Percentiles rank a stretch among this genome's conserved stretches.
Conservation (phyloP, 1,139 yeast genomes). For the Nakaseomyces nivariensis region DNA sequence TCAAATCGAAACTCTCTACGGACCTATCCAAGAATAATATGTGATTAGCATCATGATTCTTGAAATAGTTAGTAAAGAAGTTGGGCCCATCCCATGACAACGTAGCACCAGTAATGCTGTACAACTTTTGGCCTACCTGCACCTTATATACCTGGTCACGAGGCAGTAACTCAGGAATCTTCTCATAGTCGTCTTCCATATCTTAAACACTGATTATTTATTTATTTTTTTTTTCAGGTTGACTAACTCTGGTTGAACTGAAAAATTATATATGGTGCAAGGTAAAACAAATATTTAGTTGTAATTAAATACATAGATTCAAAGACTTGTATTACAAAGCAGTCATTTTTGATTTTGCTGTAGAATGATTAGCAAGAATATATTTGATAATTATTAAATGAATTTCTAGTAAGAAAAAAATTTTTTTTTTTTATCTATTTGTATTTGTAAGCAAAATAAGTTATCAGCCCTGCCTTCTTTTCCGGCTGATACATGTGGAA, state of each 20-base stretch:
- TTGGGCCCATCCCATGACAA: slow-evolving; percentile 62
- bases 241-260: background rate
- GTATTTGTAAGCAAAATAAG: too few relatives aligned
- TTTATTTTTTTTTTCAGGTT: background rate
- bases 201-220: background rate
- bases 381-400: background rate
- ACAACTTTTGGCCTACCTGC: slow-evolving; percentile 56
- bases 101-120: slow-evolving; percentile 64
- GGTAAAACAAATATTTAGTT: too few relatives aligned
- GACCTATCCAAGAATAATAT: slow-evolving; percentile 60
- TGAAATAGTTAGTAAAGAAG: slow-evolving; percentile 38
- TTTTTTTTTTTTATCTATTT: too few relatives aligned
- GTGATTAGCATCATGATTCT: slow-evolving; percentile 6
- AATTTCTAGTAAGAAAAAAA: too few relatives aligned
- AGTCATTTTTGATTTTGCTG: too few relatives aligned
- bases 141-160: slow-evolving; percentile 55
- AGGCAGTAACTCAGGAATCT: slow-evolving; percentile 49
- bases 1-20: slow-evolving; percentile 53
- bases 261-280: too few relatives aligned
- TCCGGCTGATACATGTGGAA: too few relatives aligned
- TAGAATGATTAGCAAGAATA: too few relatives aligned
- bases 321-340: too few relatives aligned
- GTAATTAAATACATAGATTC: too few relatives aligned
- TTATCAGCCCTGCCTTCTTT: too few relatives aligned
- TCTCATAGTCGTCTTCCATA: slow-evolving; percentile 5